phyloP scores from a whole-genome alignment of 83 land plant species.

The Diphasiastrum complanatum region DNA sequence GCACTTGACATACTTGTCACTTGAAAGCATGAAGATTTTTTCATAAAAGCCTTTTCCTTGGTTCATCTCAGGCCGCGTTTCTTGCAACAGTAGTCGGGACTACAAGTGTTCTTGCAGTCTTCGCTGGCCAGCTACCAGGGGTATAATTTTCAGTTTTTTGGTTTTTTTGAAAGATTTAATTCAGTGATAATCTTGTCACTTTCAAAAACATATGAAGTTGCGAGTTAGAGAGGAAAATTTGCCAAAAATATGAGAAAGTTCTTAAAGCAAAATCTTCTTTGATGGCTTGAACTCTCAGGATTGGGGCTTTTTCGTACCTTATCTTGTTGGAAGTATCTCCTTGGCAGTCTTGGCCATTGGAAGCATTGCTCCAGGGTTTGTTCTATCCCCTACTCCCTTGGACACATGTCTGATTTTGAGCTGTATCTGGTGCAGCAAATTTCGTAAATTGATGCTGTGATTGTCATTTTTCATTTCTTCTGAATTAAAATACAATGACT shows the following conservation, averaged over 20 bases:
- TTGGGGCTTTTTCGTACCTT: conserved; percentile 98
- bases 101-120: conserved; percentile 71
- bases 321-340: conserved; percentile 79
- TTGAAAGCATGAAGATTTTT: background rate
- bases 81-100: conserved; percentile 87
- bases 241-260: no score
- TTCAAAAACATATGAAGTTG: no score
- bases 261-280: background rate
- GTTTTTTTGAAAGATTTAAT: no score
- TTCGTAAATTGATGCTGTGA: no score
- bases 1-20: background rate
- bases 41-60: background rate
- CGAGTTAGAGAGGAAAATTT: no score
- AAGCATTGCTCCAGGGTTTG: conserved; percentile 85
- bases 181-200: no score
- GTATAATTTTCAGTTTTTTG: conserved; percentile 26
- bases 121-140: conserved; percentile 96
- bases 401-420: no score
- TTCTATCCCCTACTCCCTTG: no score
- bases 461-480: no score
- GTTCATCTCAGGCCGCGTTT: conserved; percentile 93
- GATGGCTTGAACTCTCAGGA: conserved; percentile 42
- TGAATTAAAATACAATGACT: no score
- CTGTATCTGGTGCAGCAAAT: no score
- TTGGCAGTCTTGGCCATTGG: conserved; percentile 81